phyloP scores from a whole-genome alignment of 495 filamentous ascomycete genomes.

The Penicillium soppii region DNA sequence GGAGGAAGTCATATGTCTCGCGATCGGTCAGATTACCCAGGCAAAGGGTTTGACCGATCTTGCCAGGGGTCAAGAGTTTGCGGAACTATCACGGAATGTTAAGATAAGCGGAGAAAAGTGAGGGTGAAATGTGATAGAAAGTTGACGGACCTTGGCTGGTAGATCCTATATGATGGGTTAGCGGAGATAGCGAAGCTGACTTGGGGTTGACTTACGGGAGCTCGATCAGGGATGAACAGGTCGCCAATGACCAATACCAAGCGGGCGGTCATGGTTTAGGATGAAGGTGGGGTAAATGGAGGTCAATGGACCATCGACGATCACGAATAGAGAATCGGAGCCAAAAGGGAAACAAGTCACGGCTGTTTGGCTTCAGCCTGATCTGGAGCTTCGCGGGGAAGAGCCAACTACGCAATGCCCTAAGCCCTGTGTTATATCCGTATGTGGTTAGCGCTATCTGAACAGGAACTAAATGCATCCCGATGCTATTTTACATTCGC shows the following conservation, averaged over 20 bases:
- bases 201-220: conserved; percentile 56
- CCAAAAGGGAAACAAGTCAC: conserved; percentile 3
- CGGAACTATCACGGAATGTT: conserved; percentile 67
- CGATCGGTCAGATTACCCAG: conserved; percentile 96
- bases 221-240: conserved; percentile 95
- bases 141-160: conserved; percentile 73
- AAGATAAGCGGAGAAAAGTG: not conserved
- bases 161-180: conserved; percentile 63
- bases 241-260: conserved; percentile 92
- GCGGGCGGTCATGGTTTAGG: conserved; percentile 67
- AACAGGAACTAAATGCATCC: conserved; percentile 1
- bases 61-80: conserved; percentile 95
- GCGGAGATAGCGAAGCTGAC: conserved; percentile 13
- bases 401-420: conserved; percentile 25
- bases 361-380: conserved; percentile 13
- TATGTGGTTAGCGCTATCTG: conserved; percentile 6
- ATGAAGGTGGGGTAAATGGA: conserved; percentile 10
- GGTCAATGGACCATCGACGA: conserved; percentile 28
- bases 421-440: conserved; percentile 27
- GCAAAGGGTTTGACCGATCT: conserved; percentile 96
- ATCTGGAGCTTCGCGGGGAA: conserved; percentile 42
- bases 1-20: conserved; percentile 92
- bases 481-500: conserved; percentile 2
- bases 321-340: conserved; percentile 21
- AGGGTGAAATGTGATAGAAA: not conserved